These are phyloP conservation scores for Phalaenopsis hybrid DNA, from an alignment of 116 monocot genomes.

Conservation along the genomic window DNA sequence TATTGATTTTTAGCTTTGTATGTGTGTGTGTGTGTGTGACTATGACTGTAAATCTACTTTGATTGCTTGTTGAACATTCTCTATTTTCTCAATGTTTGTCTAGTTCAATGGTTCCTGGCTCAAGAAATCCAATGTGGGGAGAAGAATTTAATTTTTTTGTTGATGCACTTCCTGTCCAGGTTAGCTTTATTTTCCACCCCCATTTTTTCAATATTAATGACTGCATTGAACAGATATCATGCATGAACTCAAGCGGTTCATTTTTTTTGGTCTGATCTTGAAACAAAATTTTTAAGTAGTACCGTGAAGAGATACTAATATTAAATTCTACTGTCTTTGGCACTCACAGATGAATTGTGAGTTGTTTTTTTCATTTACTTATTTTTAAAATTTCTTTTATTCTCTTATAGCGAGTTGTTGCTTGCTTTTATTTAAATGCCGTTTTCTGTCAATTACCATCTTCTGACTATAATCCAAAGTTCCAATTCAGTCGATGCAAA, in stretches of 20 bases:
- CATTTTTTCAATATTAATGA: constrained; percentile 7
- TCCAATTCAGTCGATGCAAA: neutral
- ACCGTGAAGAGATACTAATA: neutral
- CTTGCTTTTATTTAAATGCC: neutral
- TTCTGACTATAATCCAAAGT: neutral
- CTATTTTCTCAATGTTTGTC: constrained; percentile 16
- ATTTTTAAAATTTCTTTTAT: neutral
- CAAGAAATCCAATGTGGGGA: constrained; percentile 99
- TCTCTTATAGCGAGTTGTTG: neutral
- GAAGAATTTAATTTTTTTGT: constrained; percentile 95
- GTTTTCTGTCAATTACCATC: neutral
- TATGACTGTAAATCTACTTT: neutral
- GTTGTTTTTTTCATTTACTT: too few species aligned
- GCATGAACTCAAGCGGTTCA: neutral
- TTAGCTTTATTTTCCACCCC: constrained; percentile 25
- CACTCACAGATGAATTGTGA: neutral
- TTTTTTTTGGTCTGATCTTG: neutral
- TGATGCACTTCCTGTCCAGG: constrained; percentile 88
- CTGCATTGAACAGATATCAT: constrained; percentile 3
- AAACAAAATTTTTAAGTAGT: neutral
- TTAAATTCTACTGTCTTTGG: neutral
- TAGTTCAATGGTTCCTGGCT: constrained; percentile 99
- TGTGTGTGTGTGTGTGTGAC: neutral
- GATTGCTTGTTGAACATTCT: constrained; percentile 1
- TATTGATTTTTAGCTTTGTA: neutral